Conservation (phyloP, 179 eudicot species). For the Carnegiea gigantea region DNA sequence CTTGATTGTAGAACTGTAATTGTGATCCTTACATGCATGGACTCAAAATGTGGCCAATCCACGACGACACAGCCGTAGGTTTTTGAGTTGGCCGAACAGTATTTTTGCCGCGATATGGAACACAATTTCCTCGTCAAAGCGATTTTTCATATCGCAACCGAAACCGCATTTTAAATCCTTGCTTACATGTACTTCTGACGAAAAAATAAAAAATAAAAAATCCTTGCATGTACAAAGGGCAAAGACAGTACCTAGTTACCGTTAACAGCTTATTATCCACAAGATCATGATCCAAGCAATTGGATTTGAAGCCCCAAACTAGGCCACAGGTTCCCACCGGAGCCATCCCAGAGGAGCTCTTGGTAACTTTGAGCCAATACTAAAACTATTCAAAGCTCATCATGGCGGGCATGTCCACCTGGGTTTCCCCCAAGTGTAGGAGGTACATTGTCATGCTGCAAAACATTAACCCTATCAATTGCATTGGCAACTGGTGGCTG, state of each 20-base stretch:
- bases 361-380: not conserved
- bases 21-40: not conserved
- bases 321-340: not conserved
- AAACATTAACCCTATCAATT: conserved; percentile 22
- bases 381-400: conserved; percentile 61
- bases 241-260: not conserved
- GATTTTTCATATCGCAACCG: too few species aligned
- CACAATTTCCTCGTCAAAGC: too few species aligned
- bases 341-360: not conserved
- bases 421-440: conserved; percentile 33
- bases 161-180: too few species aligned
- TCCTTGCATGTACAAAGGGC: not conserved
- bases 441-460: conserved; percentile 39
- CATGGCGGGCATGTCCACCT: conserved; percentile 54
- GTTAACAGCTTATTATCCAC: not conserved
- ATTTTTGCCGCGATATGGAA: too few species aligned
- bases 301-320: not conserved
- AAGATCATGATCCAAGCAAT: not conserved
- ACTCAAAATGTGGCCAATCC: too few species aligned
- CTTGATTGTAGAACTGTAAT: not conserved
- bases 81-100: too few species aligned
- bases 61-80: too few species aligned
- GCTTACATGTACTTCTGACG: too few species aligned
- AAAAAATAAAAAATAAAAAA: too few species aligned
- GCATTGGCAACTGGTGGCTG: conserved; percentile 32